Conservation (phyloP, 495 filamentous ascomycete genomes). For the Neurospora discreta region DNA sequence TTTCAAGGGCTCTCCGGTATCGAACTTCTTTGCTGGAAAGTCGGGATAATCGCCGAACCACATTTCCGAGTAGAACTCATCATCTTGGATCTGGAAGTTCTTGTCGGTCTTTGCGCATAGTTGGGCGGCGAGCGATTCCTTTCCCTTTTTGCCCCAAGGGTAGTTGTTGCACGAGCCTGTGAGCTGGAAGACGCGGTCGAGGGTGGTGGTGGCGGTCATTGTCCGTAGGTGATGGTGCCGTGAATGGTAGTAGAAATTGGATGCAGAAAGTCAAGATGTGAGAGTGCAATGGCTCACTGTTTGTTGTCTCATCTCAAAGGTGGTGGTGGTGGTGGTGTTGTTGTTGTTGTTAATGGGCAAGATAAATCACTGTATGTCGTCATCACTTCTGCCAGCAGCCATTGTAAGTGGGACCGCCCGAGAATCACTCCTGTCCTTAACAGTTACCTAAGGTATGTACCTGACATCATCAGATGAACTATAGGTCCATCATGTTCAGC, state of each 20-base stretch:
- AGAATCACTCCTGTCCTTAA: neutral
- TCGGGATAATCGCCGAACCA: constrained; percentile 78
- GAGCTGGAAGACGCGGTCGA: constrained; percentile 36
- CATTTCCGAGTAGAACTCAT: constrained; percentile 55
- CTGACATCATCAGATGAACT: neutral
- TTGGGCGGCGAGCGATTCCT: constrained; percentile 56
- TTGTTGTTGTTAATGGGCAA: neutral
- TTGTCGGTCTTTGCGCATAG: constrained; percentile 54
- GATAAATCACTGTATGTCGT: neutral
- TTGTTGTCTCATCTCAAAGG: neutral
- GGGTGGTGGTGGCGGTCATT: constrained; percentile 3
- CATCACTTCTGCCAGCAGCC: neutral
- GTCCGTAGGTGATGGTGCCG: neutral
- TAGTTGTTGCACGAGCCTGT: constrained; percentile 45
- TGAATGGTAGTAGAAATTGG: neutral
- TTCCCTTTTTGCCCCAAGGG: constrained; percentile 60
- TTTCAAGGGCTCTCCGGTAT: constrained; percentile 51
- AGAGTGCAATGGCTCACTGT: neutral
- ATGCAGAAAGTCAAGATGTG: neutral
- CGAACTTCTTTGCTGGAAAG: constrained; percentile 51
- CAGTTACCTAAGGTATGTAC: neutral
- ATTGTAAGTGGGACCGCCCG: neutral
- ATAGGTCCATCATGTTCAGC: neutral
- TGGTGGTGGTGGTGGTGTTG: too few relatives aligned
- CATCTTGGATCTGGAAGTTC: constrained; percentile 58